phyloP scores from a whole-genome alignment of 179 eudicot species.

The Gypsophila paniculata region DNA sequence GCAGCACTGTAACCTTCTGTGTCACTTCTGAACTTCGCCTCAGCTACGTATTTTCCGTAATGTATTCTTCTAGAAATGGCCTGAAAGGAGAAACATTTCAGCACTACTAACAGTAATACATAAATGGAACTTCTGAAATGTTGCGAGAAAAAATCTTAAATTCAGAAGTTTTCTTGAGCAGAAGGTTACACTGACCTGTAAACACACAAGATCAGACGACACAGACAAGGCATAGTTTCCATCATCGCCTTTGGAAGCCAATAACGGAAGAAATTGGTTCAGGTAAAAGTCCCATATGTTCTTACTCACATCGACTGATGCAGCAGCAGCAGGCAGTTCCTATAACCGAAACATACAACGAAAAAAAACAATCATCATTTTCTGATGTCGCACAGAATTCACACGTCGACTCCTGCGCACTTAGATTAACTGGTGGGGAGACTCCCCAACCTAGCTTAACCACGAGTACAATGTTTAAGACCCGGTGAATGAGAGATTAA shows the following conservation, averaged over 20 bases:
- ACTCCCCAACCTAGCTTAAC: not conserved
- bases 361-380: not conserved
- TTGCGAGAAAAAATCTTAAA: not conserved
- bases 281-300: slow-evolving; percentile 65
- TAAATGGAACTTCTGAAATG: not conserved
- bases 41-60: slow-evolving; percentile 82
- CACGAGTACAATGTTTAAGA: too few species aligned
- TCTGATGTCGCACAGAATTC: too few species aligned
- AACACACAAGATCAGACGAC: slow-evolving; percentile 56
- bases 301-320: slow-evolving; percentile 53
- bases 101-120: not conserved
- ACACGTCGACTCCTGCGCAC: not conserved
- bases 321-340: slow-evolving; percentile 60
- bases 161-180: not conserved
- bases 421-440: not conserved
- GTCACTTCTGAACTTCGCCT: slow-evolving; percentile 57
- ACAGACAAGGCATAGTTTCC: slow-evolving; percentile 59
- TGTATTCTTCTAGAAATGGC: slow-evolving; percentile 86
- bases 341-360: slow-evolving; percentile 17
- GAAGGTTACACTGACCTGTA: slow-evolving; percentile 49
- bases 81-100: slow-evolving; percentile 28
- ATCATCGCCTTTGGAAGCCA: slow-evolving; percentile 59
- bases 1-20: slow-evolving; percentile 61
- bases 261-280: slow-evolving; percentile 48
- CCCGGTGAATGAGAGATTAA: too few species aligned